Evolutionary conservation across 352 stramenopile genomes (phyloP).

Genomic region (Achlya hypogyna): DNA sequence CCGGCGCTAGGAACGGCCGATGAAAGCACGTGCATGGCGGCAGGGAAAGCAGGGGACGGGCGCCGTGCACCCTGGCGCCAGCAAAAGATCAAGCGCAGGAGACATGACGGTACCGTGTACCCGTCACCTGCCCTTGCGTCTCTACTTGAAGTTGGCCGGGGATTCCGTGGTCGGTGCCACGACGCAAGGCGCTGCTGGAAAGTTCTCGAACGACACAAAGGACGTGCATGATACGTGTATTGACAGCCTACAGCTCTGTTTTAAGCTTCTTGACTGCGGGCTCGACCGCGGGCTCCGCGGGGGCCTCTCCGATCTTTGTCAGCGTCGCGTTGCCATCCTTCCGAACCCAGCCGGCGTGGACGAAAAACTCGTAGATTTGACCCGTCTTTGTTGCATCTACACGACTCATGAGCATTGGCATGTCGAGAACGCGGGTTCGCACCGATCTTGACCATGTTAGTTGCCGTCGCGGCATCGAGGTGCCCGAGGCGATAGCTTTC

Average conservation of each 20-base stretch:
- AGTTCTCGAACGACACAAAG: background rate
- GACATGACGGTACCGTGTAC: background rate
- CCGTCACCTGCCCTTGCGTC: background rate
- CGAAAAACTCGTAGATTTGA: slow-evolving; percentile 86
- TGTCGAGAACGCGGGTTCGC: slow-evolving; percentile 24
- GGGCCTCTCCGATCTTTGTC: background rate
- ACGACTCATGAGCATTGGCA: slow-evolving; percentile 36
- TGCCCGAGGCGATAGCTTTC: slow-evolving; percentile 74
- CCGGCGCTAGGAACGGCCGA: too few species aligned
- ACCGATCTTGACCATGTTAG: slow-evolving; percentile 89
- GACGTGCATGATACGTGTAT: background rate
- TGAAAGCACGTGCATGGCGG: too few species aligned
- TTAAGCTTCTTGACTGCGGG: background rate
- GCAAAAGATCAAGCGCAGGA: background rate
- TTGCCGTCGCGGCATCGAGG: slow-evolving; percentile 62
- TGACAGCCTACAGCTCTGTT: background rate
- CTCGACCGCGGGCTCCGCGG: background rate
- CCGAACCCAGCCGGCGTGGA: slow-evolving; percentile 82
- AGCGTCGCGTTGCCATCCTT: slow-evolving; percentile 19
- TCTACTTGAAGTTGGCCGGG: background rate
- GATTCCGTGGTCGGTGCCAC: background rate
- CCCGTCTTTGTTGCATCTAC: slow-evolving; percentile 76
- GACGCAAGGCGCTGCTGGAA: background rate
- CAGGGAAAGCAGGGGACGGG: background rate
- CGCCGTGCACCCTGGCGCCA: background rate